Evolutionary conservation across 768 basidiomycete species (phyloP), one percentile per base, ranked within the genome.

Genomic region (Macrolepiota dolichaula): DNA sequence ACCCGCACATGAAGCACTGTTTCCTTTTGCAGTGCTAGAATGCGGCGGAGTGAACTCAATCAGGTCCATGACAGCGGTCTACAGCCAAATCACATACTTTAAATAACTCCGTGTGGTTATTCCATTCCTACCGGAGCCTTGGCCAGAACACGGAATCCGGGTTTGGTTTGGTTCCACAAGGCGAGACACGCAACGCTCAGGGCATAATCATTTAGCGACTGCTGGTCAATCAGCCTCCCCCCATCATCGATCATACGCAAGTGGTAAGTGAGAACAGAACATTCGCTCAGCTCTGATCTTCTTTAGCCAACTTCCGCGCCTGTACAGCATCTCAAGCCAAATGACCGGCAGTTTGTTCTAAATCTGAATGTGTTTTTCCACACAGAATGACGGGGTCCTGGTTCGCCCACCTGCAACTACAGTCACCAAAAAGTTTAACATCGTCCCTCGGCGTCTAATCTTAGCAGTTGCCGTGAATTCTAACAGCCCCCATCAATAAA

Each of bases 341-440:
- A 38, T 44, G 27, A 12, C 50, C 15, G n/a, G 22, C 51, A 50
- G 57, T 38, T 59, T 50, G 29, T 53, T 44, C 58, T 25, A 35
- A 42, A 29, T 59, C 11, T 11, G 42, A n/a, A 25, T 38, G 44
- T 54, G 11, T 37, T 54, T 53, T 54, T 55, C 52, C 44, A 54
- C 51, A 44, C 59, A 51, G n/a, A 53, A 46, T 60, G 38, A 44
- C 32, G 40, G 25, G 51, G 42, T 37, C 51, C 51, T 44, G 59
- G 59, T 53, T 60, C 51, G 52, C 24, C 25, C 32, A 44, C 37
- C 4, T 15, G 11, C 22, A 42, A 13, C 22, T 13, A 11, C 47
- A 50, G 57, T 35, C 50, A n/a, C 57, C 53, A 53, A 60, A 32
- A 54, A 53, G 13, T 60, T 37, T 53, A 60, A 60, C 42, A 53